Conservation (phyloP, 1,139 yeast genomes). For the Sugiyamaella japonica region DNA sequence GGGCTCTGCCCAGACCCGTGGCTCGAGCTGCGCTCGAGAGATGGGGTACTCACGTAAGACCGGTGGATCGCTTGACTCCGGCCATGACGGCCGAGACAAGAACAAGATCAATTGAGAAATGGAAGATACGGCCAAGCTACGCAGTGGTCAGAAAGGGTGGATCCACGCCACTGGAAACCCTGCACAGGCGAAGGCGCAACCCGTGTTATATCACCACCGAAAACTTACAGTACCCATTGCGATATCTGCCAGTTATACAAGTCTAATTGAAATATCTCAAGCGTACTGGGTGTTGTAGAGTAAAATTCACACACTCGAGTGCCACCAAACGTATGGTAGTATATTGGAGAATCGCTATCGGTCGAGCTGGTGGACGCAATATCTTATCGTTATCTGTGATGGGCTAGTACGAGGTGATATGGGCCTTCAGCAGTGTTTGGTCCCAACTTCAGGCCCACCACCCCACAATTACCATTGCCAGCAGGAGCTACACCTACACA, state of each 20-base stretch:
- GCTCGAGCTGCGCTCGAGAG: not conserved
- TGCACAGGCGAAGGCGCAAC: too few species aligned
- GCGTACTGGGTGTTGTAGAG: not conserved
- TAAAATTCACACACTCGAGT: not conserved
- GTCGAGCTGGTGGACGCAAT: not conserved
- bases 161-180: too few species aligned
- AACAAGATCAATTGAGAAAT: conserved; percentile 69
- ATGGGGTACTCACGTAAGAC: conserved; percentile 53
- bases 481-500: too few species aligned
- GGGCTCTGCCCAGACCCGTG: not conserved
- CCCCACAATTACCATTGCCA: too few species aligned
- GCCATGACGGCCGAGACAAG: conserved; percentile 82
- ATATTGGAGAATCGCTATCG: too few species aligned
- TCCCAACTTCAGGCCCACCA: too few species aligned
- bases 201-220: too few species aligned
- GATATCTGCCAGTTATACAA: not conserved
- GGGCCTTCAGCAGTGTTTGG: too few species aligned
- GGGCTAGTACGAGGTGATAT: not conserved
- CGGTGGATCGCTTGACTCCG: conserved; percentile 86
- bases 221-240: conserved; percentile 18
- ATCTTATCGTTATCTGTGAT: not conserved
- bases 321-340: not conserved
- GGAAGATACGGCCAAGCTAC: conserved; percentile 47
- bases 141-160: not conserved
- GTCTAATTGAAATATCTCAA: not conserved